Base-by-base conservation (phyloP, 2,329 filamentous ascomycete species). In the Ascochyta lentis region DNA sequence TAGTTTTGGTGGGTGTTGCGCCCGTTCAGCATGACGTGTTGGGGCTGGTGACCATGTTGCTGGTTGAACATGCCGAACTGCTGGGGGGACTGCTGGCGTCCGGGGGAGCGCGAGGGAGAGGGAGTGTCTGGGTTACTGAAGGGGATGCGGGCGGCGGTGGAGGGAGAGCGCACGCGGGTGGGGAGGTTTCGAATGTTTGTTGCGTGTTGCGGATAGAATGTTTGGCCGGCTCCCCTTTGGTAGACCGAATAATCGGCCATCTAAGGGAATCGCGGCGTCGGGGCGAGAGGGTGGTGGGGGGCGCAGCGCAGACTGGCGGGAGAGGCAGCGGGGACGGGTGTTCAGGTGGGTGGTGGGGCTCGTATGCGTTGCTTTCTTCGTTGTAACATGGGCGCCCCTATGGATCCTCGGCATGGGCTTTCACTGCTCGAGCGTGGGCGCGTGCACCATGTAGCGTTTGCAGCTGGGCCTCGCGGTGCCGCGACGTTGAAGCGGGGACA, bases 21-120 rank as follows among this genome's bases (percentile, higher is more conserved):
- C 67, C 88, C 89, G 78, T 92, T 92, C 77, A 92, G 84, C 78
- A 90, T 87, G 78, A 84, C 85, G 79, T 88, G 88, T 74, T 91
- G 89, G 74, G 86, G 86, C 78, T 88, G 87, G 73, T 90, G 87
- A 54, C 60, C 66, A 49, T 70, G 69, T 72, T 82, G 83, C 76
- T 90, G 87, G 71, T 86, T 86, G 81, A 89, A 92, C 89, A 92
- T 92, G 75, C 83, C 82, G 78, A 73, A 76, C 64, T 79, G 76
- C 56, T 80, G 77, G 15, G 80, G 79, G 61, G 80, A 81, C 52
- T 57, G 65, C 66, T 80, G 76, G 27, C 78, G 76, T 54, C 82
- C 83, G 40, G 84, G 83, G 41, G 83, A 85, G 67, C 83, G 81
- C 59, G 83, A 81, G 57, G 84, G 84, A 13, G 84, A 86, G 48